Percentiles rank a stretch among this genome's conserved stretches.
Evolutionary conservation across 2,329 filamentous ascomycete genomes (phyloP).

Genomic region (Dothistroma septosporum): DNA sequence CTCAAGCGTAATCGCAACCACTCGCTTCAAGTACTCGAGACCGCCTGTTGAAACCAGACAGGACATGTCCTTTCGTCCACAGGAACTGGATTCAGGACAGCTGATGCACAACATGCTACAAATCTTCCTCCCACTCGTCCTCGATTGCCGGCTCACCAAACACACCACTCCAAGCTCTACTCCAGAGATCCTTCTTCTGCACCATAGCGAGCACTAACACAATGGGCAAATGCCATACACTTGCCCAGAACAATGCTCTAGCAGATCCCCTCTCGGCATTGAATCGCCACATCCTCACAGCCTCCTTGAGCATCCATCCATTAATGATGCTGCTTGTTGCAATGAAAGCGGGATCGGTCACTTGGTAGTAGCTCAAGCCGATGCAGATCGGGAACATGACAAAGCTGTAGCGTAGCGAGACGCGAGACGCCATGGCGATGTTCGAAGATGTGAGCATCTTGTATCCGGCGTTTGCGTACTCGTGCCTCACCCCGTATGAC

Average conservation of each 20-base stretch:
- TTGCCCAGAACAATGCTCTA: slow-evolving; percentile 89
- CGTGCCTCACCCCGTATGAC: slow-evolving; percentile 80
- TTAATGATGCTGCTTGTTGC: slow-evolving; percentile 78
- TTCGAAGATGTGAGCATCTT: slow-evolving; percentile 81
- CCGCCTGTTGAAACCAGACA: neutral
- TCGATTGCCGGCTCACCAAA: slow-evolving; percentile 54
- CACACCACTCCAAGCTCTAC: slow-evolving; percentile 68
- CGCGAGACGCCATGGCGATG: slow-evolving; percentile 76
- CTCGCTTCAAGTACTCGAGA: neutral
- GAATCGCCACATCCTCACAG: slow-evolving; percentile 73
- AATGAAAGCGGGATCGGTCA: slow-evolving; percentile 84
- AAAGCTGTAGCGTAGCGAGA: slow-evolving; percentile 81
- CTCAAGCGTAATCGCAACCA: too few relatives aligned
- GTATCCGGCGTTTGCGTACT: slow-evolving; percentile 71
- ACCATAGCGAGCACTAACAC: slow-evolving; percentile 85
- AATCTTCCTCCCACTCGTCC: slow-evolving; percentile 53
- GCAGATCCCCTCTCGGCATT: slow-evolving; percentile 77
- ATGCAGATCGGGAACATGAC: slow-evolving; percentile 82
- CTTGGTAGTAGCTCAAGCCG: slow-evolving; percentile 69
- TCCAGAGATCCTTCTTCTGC: slow-evolving; percentile 92
- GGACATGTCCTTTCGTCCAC: neutral
- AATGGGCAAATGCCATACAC: slow-evolving; percentile 90
- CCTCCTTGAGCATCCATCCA: slow-evolving; percentile 75
- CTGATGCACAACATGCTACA: neutral
- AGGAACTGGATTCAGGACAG: neutral